phyloP scores from a whole-genome alignment of 108 stramenopile genomes.

The Nannochloropsis gaditana region DNA sequence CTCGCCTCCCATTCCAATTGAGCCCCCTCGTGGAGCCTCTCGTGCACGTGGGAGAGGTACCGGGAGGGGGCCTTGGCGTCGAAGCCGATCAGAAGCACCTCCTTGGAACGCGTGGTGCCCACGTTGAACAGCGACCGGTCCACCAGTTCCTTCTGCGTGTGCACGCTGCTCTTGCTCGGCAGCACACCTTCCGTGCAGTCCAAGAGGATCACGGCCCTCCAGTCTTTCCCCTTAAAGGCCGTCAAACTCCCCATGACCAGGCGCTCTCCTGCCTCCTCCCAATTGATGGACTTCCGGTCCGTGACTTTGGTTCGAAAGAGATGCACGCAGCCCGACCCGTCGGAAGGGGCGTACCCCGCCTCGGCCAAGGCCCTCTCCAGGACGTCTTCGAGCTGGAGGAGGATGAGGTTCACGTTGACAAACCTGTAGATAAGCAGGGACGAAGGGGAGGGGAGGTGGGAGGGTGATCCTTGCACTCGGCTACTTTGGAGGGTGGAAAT shows the following conservation, averaged over 20 bases:
- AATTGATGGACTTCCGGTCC: not conserved
- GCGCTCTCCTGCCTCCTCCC: not conserved
- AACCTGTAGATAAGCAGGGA: not conserved
- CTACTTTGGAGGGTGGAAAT: no score
- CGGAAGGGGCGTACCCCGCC: not conserved
- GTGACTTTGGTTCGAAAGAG: not conserved
- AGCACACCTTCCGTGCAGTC: not conserved
- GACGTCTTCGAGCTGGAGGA: constrained; percentile 7
- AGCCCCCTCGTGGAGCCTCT: not conserved
- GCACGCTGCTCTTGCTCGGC: not conserved
- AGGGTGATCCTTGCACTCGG: not conserved
- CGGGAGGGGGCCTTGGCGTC: constrained; percentile 6
- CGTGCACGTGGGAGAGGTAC: not conserved
- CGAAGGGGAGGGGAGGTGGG: not conserved
- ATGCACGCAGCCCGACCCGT: not conserved
- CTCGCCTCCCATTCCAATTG: not conserved
- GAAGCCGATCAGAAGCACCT: not conserved
- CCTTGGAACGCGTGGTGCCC: not conserved
- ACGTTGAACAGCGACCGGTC: not conserved
- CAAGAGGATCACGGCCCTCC: not conserved
- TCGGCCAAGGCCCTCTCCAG: not conserved
- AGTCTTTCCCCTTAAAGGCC: not conserved
- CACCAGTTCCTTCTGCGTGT: not conserved
- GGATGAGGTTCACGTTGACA: not conserved
- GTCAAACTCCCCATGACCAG: not conserved